A percentile compares a stretch with the other conserved stretches of the same genome.
These are phyloP conservation scores for Hemileccinum rubropunctum DNA, from an alignment of 768 basidiomycete species.

Conservation along the genomic window DNA sequence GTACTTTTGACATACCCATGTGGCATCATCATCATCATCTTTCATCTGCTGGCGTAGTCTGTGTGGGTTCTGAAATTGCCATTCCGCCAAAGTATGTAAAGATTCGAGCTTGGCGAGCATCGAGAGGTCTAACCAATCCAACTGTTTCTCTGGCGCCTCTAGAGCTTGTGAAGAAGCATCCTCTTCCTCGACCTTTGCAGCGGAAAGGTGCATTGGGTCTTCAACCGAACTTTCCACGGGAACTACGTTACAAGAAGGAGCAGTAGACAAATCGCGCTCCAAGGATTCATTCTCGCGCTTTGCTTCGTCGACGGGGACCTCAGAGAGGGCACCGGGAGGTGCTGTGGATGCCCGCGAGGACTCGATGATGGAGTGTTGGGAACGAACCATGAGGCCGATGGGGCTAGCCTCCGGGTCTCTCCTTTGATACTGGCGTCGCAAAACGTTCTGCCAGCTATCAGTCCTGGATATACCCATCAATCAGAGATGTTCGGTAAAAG, in stretches of 20 bases:
- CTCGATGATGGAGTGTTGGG: conserved; percentile 21
- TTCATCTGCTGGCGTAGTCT: conserved; percentile 72
- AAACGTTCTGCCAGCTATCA: conserved; percentile 74
- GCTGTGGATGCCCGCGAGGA: conserved; percentile 30
- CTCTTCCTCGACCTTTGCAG: conserved; percentile 23
- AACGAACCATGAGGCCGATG: conserved; percentile 51
- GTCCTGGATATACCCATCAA: conserved; percentile 39
- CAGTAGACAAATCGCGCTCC: conserved; percentile 6
- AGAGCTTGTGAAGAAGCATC: conserved; percentile 15
- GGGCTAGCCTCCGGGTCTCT: conserved; percentile 71
- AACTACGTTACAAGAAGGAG: conserved; percentile 4
- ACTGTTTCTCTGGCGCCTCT: conserved; percentile 39
- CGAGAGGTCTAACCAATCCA: conserved; percentile 69
- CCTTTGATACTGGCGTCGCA: conserved; percentile 75
- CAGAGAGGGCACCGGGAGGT: conserved; percentile 13
- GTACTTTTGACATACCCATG: conserved; percentile 60
- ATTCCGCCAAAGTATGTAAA: conserved; percentile 70
- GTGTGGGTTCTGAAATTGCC: conserved; percentile 82
- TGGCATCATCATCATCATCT: conserved; percentile 70
- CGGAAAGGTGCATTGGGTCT: neutral
- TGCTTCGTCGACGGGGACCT: conserved; percentile 4
- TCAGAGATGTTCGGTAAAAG: conserved; percentile 14
- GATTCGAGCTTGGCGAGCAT: conserved; percentile 74
- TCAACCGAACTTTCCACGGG: neutral
- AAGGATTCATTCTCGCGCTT: conserved; percentile 14